phyloP scores from a whole-genome alignment of 129 eudicot species.

The Flaveria linearis region DNA sequence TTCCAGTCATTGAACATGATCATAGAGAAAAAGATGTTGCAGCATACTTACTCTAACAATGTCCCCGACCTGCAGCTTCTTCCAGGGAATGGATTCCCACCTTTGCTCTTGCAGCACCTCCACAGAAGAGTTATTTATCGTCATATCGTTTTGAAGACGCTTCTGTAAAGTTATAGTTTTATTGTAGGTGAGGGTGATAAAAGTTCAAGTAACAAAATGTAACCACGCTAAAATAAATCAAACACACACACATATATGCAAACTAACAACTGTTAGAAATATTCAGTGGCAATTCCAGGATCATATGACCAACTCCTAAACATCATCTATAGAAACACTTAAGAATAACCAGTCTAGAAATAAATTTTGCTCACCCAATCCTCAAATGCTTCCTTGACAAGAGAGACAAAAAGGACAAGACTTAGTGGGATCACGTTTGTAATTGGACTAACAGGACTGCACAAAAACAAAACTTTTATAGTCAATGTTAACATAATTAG shows the following conservation, averaged over 20 bases:
- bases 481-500: not conserved
- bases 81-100: slow-evolving; percentile 85
- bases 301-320: slow-evolving; percentile 10
- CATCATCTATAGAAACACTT: not conserved
- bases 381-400: slow-evolving; percentile 96
- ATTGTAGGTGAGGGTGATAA: not conserved
- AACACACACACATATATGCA: not conserved
- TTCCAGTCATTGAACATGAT: slow-evolving; percentile 5
- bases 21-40: not conserved
- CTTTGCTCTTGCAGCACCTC: slow-evolving; percentile 75
- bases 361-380: slow-evolving; percentile 79
- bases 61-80: slow-evolving; percentile 94
- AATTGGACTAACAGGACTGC: slow-evolving; percentile 98
- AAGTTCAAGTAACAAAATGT: slow-evolving; percentile 9
- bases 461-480: slow-evolving; percentile 36
- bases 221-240: not conserved
- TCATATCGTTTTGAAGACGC: slow-evolving; percentile 83
- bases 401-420: slow-evolving; percentile 91
- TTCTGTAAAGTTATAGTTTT: slow-evolving; percentile 56
- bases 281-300: not conserved
- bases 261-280: not conserved
- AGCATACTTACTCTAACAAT: slow-evolving; percentile 66
- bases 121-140: slow-evolving; percentile 74
- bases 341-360: slow-evolving; percentile 12
- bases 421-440: slow-evolving; percentile 88